Evolutionary conservation across 1,284 basidiomycete genomes (phyloP).

Genomic region (Pterula multifida): DNA sequence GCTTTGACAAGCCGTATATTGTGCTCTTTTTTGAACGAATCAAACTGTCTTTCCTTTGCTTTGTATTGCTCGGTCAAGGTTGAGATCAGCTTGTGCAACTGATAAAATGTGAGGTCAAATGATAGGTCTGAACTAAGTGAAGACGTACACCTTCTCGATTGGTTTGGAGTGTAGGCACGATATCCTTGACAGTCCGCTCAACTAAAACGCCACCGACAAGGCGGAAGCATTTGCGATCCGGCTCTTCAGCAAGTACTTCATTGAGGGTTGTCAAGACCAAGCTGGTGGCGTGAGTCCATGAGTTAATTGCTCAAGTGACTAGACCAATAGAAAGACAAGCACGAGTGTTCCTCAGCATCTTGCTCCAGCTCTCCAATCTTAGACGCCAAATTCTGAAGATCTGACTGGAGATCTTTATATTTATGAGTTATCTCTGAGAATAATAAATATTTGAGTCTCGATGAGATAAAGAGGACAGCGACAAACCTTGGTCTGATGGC

Average conservation of each 20-base stretch:
- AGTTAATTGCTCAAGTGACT: slow-evolving; percentile 9
- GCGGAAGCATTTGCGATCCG: slow-evolving; percentile 91
- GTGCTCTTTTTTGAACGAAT: slow-evolving; percentile 73
- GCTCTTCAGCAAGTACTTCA: slow-evolving; percentile 67
- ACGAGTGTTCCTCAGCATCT: slow-evolving; percentile 87
- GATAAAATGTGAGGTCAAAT: slow-evolving; percentile 7
- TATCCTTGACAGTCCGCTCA: slow-evolving; percentile 92
- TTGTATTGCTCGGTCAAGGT: slow-evolving; percentile 80
- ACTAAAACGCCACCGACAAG: slow-evolving; percentile 94
- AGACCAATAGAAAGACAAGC: slow-evolving; percentile 14
- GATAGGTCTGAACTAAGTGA: slow-evolving; percentile 2
- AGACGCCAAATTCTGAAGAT: slow-evolving; percentile 73
- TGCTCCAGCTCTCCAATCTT: slow-evolving; percentile 92
- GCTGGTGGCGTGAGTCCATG: slow-evolving; percentile 27
- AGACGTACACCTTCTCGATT: slow-evolving; percentile 70
- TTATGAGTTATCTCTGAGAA: slow-evolving; percentile 76
- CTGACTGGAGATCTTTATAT: slow-evolving; percentile 67
- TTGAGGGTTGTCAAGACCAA: slow-evolving; percentile 84
- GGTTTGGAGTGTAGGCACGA: slow-evolving; percentile 80
- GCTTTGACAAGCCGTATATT: slow-evolving; percentile 52
- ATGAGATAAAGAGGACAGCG: slow-evolving; percentile 5
- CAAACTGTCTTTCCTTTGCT: slow-evolving; percentile 76
- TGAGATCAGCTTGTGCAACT: slow-evolving; percentile 75
- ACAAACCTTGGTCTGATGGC: slow-evolving; percentile 59
- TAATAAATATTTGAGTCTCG: slow-evolving; percentile 28